Conservation (phyloP, 768 basidiomycete genomes). For the Russula compacta region DNA sequence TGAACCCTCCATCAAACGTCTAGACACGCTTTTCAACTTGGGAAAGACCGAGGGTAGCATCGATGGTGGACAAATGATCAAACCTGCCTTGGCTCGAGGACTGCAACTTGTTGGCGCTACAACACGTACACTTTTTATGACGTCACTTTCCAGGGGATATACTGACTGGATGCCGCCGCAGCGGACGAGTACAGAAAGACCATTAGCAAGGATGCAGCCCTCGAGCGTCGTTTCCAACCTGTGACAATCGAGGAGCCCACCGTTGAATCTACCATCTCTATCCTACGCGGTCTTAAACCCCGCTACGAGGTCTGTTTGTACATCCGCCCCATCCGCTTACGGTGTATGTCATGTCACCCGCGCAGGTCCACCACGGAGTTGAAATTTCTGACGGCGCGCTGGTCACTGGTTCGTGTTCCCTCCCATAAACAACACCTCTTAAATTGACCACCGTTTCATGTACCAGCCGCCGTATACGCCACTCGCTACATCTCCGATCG, state of each 20-base stretch:
- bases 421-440: background rate
- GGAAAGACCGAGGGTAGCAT: slow-evolving; percentile 90
- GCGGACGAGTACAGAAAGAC: slow-evolving; percentile 87
- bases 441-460: background rate
- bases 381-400: slow-evolving; percentile 83
- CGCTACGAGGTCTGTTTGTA: slow-evolving; percentile 52
- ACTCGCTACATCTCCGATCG: slow-evolving; percentile 83
- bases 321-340: background rate
- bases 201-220: slow-evolving; percentile 85
- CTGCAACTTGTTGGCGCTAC: slow-evolving; percentile 87
- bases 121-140: slow-evolving; percentile 47
- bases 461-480: slow-evolving; percentile 68
- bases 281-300: slow-evolving; percentile 76
- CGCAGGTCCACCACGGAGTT: slow-evolving; percentile 71
- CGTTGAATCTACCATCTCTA: slow-evolving; percentile 76
- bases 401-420: slow-evolving; percentile 54
- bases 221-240: slow-evolving; percentile 87
- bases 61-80: slow-evolving; percentile 91
- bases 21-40: slow-evolving; percentile 75
- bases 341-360: background rate
- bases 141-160: background rate
- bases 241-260: slow-evolving; percentile 84
- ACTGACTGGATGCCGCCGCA: slow-evolving; percentile 21
- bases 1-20: background rate
- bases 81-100: slow-evolving; percentile 81